A percentile compares a stretch with the other conserved stretches of the same genome.
These are phyloP conservation scores for Tuber borchii DNA, from an alignment of 495 filamentous ascomycete genomes.

Conservation along the genomic window DNA sequence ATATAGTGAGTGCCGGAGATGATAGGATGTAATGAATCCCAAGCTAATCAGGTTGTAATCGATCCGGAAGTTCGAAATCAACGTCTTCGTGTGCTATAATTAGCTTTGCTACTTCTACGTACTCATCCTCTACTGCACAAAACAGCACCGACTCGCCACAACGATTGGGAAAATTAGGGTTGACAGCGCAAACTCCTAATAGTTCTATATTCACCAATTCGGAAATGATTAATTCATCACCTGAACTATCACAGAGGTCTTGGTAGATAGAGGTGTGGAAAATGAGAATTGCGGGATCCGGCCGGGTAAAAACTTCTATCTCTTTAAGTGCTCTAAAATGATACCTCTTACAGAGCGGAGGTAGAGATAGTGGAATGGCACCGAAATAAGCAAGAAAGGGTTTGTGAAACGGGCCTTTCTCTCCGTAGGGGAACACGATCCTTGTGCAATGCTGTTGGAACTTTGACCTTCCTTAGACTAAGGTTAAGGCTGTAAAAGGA, in stretches of 20 bases:
- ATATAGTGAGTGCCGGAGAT: too few relatives aligned
- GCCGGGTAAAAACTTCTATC: conserved; percentile 58
- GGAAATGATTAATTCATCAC: conserved; percentile 59
- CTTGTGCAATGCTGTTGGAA: conserved; percentile 93
- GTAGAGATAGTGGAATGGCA: conserved; percentile 95
- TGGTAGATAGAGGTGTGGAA: conserved; percentile 80
- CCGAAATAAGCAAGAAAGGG: conserved; percentile 92
- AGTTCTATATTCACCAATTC: conserved; percentile 79
- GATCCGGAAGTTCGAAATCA: too few relatives aligned
- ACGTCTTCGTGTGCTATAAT: too few relatives aligned
- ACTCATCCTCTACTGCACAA: too few relatives aligned
- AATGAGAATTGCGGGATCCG: conserved; percentile 68
- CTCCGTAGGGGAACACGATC: conserved; percentile 89
- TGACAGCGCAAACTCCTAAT: too few relatives aligned
- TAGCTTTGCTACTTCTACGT: too few relatives aligned
- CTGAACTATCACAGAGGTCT: conserved; percentile 63
- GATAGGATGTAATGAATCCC: too few relatives aligned
- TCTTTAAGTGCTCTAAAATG: conserved; percentile 81
- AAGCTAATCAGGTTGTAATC: too few relatives aligned
- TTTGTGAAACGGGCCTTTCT: conserved; percentile 94
- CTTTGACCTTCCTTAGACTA: too few relatives aligned
- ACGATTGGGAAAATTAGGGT: too few relatives aligned
- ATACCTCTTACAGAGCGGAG: conserved; percentile 68
- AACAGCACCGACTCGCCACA: too few relatives aligned
- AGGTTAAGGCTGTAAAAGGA: conserved; percentile 93